Conservation (phyloP, 2,329 filamentous ascomycete genomes). For the Amauroascus niger region DNA sequence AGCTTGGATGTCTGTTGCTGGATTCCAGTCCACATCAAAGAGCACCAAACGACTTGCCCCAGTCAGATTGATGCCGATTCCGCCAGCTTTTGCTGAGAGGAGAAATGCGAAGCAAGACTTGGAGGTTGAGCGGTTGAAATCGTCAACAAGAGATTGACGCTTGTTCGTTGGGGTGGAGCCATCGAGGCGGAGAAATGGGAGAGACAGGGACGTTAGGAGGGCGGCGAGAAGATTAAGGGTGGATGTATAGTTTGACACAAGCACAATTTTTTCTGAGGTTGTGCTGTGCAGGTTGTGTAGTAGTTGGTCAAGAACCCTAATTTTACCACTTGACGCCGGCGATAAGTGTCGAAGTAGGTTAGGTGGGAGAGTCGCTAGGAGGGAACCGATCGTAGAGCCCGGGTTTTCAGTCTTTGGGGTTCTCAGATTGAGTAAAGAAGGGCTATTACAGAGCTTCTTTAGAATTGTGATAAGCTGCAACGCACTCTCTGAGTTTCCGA, state of each 20-base stretch:
- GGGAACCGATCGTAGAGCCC: constrained; percentile 39
- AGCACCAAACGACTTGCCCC: constrained; percentile 60
- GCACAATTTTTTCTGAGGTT: constrained; percentile 60
- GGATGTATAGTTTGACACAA: constrained; percentile 68
- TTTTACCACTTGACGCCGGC: constrained; percentile 53
- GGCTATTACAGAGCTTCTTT: constrained; percentile 66
- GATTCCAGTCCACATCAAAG: constrained; percentile 69
- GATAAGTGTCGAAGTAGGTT: constrained; percentile 46
- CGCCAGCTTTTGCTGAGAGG: constrained; percentile 62
- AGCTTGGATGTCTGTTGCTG: constrained; percentile 61
- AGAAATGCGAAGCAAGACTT: constrained; percentile 57
- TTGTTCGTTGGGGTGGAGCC: constrained; percentile 55
- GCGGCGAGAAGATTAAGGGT: constrained; percentile 58
- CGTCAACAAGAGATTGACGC: constrained; percentile 58
- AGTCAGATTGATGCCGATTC: constrained; percentile 59
- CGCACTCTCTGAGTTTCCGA: constrained; percentile 53
- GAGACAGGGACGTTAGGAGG: constrained; percentile 50
- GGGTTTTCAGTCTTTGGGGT: constrained; percentile 41
- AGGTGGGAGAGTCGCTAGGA: constrained; percentile 47
- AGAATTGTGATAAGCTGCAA: constrained; percentile 62
- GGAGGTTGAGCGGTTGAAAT: constrained; percentile 54
- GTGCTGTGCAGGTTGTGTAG: constrained; percentile 51
- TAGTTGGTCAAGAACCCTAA: constrained; percentile 57
- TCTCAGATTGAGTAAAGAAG: constrained; percentile 49
- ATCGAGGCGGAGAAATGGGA: constrained; percentile 58